Evolutionary conservation across 176 grass and related monocot species (phyloP).

Genomic region (Phyllostachys edulis): DNA sequence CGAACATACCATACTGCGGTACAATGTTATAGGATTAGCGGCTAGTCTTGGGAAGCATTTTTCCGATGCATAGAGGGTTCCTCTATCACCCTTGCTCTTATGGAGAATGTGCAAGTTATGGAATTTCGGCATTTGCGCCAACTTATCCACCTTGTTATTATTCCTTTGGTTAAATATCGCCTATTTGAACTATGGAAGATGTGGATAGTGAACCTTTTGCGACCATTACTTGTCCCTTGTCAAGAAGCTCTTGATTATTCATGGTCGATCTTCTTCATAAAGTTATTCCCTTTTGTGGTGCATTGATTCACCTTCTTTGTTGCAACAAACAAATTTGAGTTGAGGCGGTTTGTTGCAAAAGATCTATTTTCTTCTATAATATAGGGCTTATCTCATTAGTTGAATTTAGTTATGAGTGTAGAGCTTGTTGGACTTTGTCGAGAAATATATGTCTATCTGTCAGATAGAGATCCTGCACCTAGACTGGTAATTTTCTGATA

Average conservation of each 20-base stretch:
- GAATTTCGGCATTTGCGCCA: constrained; percentile 87
- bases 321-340: constrained; percentile 59
- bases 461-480: no score
- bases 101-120: constrained; percentile 88
- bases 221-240: constrained; percentile 78
- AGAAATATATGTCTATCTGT: constrained; percentile 95
- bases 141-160: constrained; percentile 86
- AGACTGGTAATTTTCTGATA: no score
- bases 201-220: constrained; percentile 69
- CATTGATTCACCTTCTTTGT: constrained; percentile 78
- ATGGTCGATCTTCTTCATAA: constrained; percentile 82
- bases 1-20: constrained; percentile 51
- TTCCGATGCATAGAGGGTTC: constrained; percentile 64
- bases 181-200: constrained; percentile 60
- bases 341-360: constrained; percentile 86
- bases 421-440: constrained; percentile 96
- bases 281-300: constrained; percentile 71
- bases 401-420: constrained; percentile 73
- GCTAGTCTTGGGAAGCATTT: constrained; percentile 77
- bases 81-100: constrained; percentile 64
- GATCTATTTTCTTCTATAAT: constrained; percentile 91
- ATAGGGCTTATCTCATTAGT: constrained; percentile 73
- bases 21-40: constrained; percentile 85
- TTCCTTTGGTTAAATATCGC: constrained; percentile 86
- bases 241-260: constrained; percentile 87